A percentile compares a stretch with the other conserved stretches of the same genome.
Evolutionary conservation across 495 filamentous ascomycete species (phyloP).

Genomic region (Aspergillus incahuasiensis): DNA sequence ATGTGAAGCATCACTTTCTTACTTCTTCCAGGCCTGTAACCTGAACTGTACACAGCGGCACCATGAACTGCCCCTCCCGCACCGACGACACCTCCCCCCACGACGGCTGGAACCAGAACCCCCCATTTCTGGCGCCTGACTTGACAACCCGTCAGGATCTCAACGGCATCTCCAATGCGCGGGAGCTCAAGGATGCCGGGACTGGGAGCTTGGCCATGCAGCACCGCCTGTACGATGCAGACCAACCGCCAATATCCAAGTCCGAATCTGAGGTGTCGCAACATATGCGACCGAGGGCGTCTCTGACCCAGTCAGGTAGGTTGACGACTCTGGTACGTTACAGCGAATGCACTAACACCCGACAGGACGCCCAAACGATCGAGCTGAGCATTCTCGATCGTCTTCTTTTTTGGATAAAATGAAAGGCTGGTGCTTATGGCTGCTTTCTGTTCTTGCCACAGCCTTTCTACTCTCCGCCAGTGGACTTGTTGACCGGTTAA

Average conservation of each 20-base stretch:
- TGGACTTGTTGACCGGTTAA: conserved; percentile 12
- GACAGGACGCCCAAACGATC: conserved; percentile 24
- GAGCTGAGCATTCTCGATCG: conserved; percentile 3
- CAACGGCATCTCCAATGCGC: conserved; percentile 48
- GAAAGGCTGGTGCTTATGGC: conserved; percentile 25
- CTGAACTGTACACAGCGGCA: no score
- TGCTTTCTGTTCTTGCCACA: conserved; percentile 25
- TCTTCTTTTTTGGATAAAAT: conserved; percentile 13
- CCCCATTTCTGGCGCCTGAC: conserved; percentile 50
- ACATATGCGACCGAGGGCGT: conserved; percentile 16
- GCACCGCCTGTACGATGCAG: conserved; percentile 12
- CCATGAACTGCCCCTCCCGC: conserved; percentile 62
- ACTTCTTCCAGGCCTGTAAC: not conserved
- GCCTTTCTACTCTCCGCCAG: conserved; percentile 23
- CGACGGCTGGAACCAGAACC: conserved; percentile 58
- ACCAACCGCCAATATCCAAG: conserved; percentile 1
- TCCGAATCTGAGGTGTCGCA: conserved; percentile 10
- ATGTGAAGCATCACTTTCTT: not conserved
- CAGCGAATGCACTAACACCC: conserved; percentile 1
- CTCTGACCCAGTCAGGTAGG: conserved; percentile 34
- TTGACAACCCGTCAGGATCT: conserved; percentile 60
- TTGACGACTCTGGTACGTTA: not conserved
- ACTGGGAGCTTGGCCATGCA: not conserved
- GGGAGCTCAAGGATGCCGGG: conserved; percentile 18
- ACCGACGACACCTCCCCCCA: conserved; percentile 53